These are phyloP conservation scores for Gyromitra esculenta DNA, from an alignment of 2,329 filamentous ascomycete species.

Conservation along the genomic window DNA sequence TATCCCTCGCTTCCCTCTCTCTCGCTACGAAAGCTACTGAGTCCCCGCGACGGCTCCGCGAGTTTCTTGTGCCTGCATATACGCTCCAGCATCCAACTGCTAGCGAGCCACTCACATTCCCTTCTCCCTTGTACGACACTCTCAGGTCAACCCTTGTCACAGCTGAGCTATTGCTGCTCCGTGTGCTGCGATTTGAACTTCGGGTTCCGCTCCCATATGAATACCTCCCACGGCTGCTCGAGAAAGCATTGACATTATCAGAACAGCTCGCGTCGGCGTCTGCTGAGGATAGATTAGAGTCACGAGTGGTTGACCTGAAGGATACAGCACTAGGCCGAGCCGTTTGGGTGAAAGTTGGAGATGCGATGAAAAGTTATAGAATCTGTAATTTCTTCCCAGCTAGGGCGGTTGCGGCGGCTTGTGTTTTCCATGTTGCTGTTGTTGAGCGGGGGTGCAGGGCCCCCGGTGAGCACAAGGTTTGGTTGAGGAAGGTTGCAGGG, in stretches of 20 bases:
- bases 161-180: conserved; percentile 59
- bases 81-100: conserved; percentile 57
- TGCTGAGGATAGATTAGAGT: conserved; percentile 58
- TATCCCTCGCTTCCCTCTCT: conserved; percentile 58
- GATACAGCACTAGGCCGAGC: conserved; percentile 43
- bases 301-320: conserved; percentile 56
- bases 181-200: conserved; percentile 60
- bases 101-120: conserved; percentile 56
- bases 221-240: conserved; percentile 58
- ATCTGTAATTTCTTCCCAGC: conserved; percentile 59
- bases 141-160: conserved; percentile 59
- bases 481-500: conserved; percentile 55
- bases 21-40: conserved; percentile 59
- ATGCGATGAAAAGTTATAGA: conserved; percentile 57
- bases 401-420: conserved; percentile 58
- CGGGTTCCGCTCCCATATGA: conserved; percentile 59
- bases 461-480: conserved; percentile 36
- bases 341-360: conserved; percentile 50
- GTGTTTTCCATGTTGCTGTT: conserved; percentile 56
- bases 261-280: conserved; percentile 39
- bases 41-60: conserved; percentile 59
- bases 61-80: conserved; percentile 59
- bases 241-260: conserved; percentile 53
- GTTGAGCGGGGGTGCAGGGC: conserved; percentile 54
- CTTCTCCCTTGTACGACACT: conserved; percentile 59